phyloP scores from a whole-genome alignment of 2,329 filamentous ascomycete genomes.

The Raffaelea arxii region DNA sequence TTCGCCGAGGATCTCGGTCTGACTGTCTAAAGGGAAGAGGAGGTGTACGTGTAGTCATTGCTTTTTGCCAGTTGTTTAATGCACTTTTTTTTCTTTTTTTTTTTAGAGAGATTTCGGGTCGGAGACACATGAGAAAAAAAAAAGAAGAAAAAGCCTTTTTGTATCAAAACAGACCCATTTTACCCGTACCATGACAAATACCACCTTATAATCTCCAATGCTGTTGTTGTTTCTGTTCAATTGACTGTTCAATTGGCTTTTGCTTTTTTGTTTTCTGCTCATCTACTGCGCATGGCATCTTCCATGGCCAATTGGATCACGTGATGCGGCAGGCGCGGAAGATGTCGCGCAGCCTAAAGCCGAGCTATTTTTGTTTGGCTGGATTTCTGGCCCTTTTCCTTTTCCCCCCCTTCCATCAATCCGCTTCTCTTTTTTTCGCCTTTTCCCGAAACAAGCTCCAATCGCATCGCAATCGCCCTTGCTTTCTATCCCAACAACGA shows the following conservation, averaged over 20 bases:
- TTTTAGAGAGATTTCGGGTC: not conserved
- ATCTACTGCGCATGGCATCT: not conserved
- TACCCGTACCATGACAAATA: too few species aligned
- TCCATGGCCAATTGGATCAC: not conserved
- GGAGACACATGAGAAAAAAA: too few species aligned
- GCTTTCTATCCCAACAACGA: constrained; percentile 6
- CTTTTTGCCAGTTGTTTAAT: too few species aligned
- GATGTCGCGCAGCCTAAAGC: constrained; percentile 7
- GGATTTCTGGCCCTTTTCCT: constrained; percentile 1
- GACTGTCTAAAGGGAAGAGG: constrained; percentile 60
- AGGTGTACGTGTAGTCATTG: too few species aligned
- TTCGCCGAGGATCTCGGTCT: constrained; percentile 92
- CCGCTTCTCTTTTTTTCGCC: not conserved
- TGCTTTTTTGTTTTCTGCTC: not conserved
- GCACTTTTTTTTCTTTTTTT: constrained; percentile 3
- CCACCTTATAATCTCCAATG: too few species aligned
- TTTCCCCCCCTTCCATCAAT: constrained; percentile 1
- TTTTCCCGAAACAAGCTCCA: not conserved
- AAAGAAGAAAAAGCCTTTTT: constrained; percentile 4
- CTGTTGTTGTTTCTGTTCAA: too few species aligned
- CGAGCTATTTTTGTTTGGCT: constrained; percentile 6
- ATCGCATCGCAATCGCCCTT: not conserved
- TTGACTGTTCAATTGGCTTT: too few species aligned
- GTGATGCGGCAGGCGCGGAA: constrained; percentile 1
- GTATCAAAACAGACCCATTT: too few species aligned